phyloP scores from a whole-genome alignment of 495 filamentous ascomycete genomes.

The Xylaria curta region DNA sequence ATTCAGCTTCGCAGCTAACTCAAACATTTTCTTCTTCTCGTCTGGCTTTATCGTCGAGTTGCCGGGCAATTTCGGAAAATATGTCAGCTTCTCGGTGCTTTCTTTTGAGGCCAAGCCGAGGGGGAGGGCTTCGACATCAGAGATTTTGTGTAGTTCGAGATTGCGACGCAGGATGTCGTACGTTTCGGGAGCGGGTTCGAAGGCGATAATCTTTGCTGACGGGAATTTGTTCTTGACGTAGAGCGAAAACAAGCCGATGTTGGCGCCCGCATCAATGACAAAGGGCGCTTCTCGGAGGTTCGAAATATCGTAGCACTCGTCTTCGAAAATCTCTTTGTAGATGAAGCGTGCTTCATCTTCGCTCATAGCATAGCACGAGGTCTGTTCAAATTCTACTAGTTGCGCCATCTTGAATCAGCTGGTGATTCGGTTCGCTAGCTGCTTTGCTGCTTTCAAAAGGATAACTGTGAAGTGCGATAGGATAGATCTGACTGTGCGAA shows the following conservation, averaged over 20 bases:
- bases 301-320: constrained; percentile 27
- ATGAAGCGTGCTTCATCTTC: constrained; percentile 30
- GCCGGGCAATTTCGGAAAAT: constrained; percentile 31
- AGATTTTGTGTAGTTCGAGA: constrained; percentile 28
- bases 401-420: neutral
- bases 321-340: constrained; percentile 36
- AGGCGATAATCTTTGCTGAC: constrained; percentile 33
- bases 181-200: constrained; percentile 39
- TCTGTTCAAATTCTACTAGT: constrained; percentile 11
- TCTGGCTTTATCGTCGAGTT: constrained; percentile 29
- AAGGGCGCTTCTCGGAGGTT: constrained; percentile 30
- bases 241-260: constrained; percentile 38
- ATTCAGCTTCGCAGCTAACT: neutral
- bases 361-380: constrained; percentile 16
- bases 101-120: constrained; percentile 10
- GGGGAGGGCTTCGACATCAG: constrained; percentile 5
- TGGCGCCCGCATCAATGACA: constrained; percentile 38
- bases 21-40: constrained; percentile 26
- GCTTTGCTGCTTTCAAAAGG: neutral
- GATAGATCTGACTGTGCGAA: neutral
- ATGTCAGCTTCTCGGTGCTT: constrained; percentile 31
- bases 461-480: neutral
- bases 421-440: neutral
- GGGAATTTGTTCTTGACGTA: constrained; percentile 41
- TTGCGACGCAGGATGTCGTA: constrained; percentile 34